Base-by-base conservation (phyloP, 2,329 filamentous ascomycete genomes). In the Hypoxylon sp. region DNA sequence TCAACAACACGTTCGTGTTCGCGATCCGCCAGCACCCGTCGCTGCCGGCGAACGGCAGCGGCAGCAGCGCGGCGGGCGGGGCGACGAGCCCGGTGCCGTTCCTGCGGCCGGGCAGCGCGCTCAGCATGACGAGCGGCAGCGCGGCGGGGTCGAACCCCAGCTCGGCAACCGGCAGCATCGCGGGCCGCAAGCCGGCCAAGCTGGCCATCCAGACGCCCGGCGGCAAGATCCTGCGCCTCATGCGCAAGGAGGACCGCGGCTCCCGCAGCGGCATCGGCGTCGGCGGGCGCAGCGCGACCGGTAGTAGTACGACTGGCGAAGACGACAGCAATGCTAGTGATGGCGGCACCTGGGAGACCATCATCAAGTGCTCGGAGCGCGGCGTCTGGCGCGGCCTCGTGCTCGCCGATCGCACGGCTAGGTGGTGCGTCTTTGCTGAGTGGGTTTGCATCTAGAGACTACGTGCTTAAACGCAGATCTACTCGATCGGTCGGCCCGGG, bases 1-100 rank as follows among this genome's bases (percentile, higher is more conserved):
- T 96, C 53, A 97, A 98, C 79, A 98, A 99, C 73, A 99, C 95
- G 0, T 99, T 97, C 71, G 94, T 99, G 23, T 99, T 99, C 74
- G 90, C 90, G 49, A 90, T 99, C 59, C 90, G 95, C 41, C 95
- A 99, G 71, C 93, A 99, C 72, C 91, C 93, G 0, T 89, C 91
- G 0, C 60, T 74, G 0, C 63, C 70, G 0, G 70, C 56, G 48
- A 58, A 49, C 53, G 55, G 50, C 5, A 78, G 75, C 8, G 78
- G 80, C 4, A 74, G 79, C 4, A 79, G 78, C 43, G 81, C 26
- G 6, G 51, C 52, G 15, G 52, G 43, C 9, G 79, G 80, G 5
- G 75, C 72, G 23, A 74, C 78, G 8, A 84, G 81, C 57, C 88
- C 88, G 1, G 79, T 87, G 17, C 88, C 88, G 0, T 88, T 86